Conservation (phyloP, 805 yeast genomes). For the Metschnikowia cubensis region DNA sequence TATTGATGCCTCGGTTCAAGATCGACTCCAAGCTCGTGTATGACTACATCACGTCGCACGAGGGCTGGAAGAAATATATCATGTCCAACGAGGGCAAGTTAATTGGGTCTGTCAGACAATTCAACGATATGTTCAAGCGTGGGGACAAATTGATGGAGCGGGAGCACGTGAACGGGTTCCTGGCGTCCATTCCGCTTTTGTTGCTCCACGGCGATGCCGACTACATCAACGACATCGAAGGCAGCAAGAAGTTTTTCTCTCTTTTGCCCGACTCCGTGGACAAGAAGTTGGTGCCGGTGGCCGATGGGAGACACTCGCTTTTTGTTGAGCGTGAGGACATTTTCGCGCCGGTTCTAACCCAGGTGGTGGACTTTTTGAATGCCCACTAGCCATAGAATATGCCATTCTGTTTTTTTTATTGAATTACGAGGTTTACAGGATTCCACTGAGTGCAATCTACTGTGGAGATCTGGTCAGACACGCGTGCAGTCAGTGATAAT, state of each 20-base stretch:
- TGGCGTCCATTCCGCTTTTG: conserved; percentile 44
- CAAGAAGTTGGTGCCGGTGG: conserved; percentile 27
- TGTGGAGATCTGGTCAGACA: too few species aligned
- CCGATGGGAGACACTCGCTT: conserved; percentile 43
- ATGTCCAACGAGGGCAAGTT: conserved; percentile 33
- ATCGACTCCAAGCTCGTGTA: conserved; percentile 52
- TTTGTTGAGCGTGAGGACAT: conserved; percentile 44
- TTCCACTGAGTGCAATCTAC: too few species aligned
- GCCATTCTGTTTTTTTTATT: too few species aligned
- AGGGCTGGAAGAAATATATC: conserved; percentile 44
- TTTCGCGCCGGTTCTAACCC: conserved; percentile 30
- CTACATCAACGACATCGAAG: conserved; percentile 51
- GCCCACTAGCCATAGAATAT: background rate
- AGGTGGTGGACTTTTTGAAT: conserved; percentile 35
- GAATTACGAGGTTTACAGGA: too few species aligned
- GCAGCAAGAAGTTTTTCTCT: conserved; percentile 40
- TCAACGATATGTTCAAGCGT: conserved; percentile 57
- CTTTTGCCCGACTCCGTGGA: conserved; percentile 31
- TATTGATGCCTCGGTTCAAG: conserved; percentile 44
- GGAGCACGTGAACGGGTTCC: conserved; percentile 32
- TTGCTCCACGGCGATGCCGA: conserved; percentile 65
- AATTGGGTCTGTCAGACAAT: conserved; percentile 53
- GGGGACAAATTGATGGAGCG: conserved; percentile 50
- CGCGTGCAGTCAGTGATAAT: too few species aligned
- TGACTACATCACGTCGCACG: conserved; percentile 53